Conservation (phyloP, 2,329 filamentous ascomycete species). For the Phyllosticta citriasiana region DNA sequence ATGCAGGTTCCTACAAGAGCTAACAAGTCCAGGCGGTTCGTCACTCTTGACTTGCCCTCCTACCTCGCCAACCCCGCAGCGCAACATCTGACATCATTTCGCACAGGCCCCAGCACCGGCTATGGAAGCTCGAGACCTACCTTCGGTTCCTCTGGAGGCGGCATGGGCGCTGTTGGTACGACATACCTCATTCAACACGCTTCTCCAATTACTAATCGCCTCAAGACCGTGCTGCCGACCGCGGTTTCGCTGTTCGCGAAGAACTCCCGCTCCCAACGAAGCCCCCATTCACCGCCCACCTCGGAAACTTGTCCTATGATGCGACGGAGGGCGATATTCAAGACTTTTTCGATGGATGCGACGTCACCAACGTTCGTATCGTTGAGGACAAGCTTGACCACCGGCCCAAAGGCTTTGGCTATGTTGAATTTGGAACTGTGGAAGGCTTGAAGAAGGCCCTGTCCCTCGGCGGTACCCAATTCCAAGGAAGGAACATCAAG, state of each 20-base stretch:
- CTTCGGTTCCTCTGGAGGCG: slow-evolving; percentile 31
- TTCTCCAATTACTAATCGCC: slow-evolving; percentile 1
- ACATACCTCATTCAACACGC: slow-evolving; percentile 10
- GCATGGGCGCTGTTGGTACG: slow-evolving; percentile 17
- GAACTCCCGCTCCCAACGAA: slow-evolving; percentile 77
- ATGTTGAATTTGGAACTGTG: slow-evolving; percentile 82
- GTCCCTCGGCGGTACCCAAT: slow-evolving; percentile 66
- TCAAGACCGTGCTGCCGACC: slow-evolving; percentile 11
- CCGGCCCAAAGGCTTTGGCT: slow-evolving; percentile 95
- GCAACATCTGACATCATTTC: slow-evolving; percentile 9
- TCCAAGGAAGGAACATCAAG: slow-evolving; percentile 82
- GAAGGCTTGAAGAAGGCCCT: slow-evolving; percentile 90
- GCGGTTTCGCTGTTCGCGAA: slow-evolving; percentile 54
- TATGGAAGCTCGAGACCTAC: slow-evolving; percentile 40
- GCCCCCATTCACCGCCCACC: slow-evolving; percentile 89
- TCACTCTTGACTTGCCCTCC: background rate
- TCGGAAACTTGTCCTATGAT: slow-evolving; percentile 95
- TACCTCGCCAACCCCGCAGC: slow-evolving; percentile 10
- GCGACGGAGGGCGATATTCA: slow-evolving; percentile 72
- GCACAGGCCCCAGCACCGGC: slow-evolving; percentile 31
- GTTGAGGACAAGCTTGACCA: slow-evolving; percentile 92
- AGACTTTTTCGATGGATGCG: slow-evolving; percentile 76
- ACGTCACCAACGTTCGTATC: slow-evolving; percentile 83
- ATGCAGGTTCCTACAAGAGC: background rate
- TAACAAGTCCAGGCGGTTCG: slow-evolving; percentile 7